Percentiles rank a stretch among this genome's conserved stretches.
These are phyloP conservation scores for Huntiella abstrusa DNA, from an alignment of 2,329 filamentous ascomycete species.

Conservation along the genomic window DNA sequence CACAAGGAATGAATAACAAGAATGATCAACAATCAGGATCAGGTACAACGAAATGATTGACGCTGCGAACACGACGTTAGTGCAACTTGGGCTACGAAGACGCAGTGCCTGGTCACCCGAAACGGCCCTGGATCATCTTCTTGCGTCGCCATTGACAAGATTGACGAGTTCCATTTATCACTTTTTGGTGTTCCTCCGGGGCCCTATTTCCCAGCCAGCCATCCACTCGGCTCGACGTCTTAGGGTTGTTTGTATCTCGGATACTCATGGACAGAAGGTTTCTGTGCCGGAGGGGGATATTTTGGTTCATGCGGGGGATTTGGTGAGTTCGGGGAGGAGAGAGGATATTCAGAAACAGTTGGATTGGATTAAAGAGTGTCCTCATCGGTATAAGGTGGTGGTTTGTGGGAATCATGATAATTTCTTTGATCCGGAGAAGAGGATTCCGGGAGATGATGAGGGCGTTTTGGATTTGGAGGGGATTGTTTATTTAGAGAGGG, in stretches of 20 bases:
- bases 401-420: slow-evolving; percentile 81
- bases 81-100: slow-evolving; percentile 28
- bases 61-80: neutral
- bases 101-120: slow-evolving; percentile 27
- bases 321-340: slow-evolving; percentile 64
- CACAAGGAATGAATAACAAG: neutral
- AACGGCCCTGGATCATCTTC: slow-evolving; percentile 40
- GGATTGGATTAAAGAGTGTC: slow-evolving; percentile 59
- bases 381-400: slow-evolving; percentile 63
- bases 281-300: slow-evolving; percentile 58
- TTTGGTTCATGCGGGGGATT: slow-evolving; percentile 76
- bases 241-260: slow-evolving; percentile 71
- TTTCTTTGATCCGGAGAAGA: slow-evolving; percentile 54
- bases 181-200: slow-evolving; percentile 44
- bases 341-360: slow-evolving; percentile 64
- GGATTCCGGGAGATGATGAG: slow-evolving; percentile 30
- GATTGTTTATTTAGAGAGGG: slow-evolving; percentile 53
- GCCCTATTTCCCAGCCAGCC: slow-evolving; percentile 34
- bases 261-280: slow-evolving; percentile 56
- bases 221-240: slow-evolving; percentile 42
- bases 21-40: neutral
- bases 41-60: neutral
- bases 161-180: slow-evolving; percentile 44
- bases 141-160: slow-evolving; percentile 49
- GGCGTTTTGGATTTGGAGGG: slow-evolving; percentile 38